Evolutionary conservation across 106 monocot genomes (phyloP), one percentile per base, ranked within the genome.

Genomic region (Chionographis japonica): DNA sequence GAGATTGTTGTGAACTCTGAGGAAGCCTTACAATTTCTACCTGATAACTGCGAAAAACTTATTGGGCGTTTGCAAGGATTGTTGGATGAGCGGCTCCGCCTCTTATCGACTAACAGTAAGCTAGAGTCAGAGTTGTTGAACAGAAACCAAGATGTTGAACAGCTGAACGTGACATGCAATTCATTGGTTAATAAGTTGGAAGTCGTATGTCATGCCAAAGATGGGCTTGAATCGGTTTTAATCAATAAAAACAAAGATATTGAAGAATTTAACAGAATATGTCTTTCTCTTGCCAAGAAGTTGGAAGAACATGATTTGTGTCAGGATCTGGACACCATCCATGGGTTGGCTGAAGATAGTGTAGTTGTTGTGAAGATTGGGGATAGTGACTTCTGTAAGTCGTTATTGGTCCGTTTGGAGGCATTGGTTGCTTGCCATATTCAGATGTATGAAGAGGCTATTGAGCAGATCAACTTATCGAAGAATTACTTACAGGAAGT

Each of bases 401-500:
- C 75, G 67, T 55, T 76, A 14, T 68, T 86, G 27, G 62, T 72
- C 38, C 70, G 66, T 11, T 68, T 97, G 39, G 89, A 88, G 73
- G 83, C 77, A 74, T 80, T 70, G 50, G 67, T 92, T 74, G 58
- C 77, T 71, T 81, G 39, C 12, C 69, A 75, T 74, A 53, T 83
- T 71, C 51, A 75, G 62, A 80, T 69, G 50, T 74, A 83, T 74
- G 74, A 83, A 56, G 75, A 89, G 69, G 72, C 66, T 72, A 18
- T 68, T 58, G 73, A 78, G 50, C 74, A 95, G 60, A 68, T 97
- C 18, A 78, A 68, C 27, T 81, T 86, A 64, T 88, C 84, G 9
- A 84, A 69, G 62, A 78, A 73, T 12, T 80, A 60, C 58, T 71
- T 92, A 61, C 53, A 43, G n/a, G 88, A 89, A 64, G 52, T 61